phyloP scores from a whole-genome alignment of 208 protist species.

The Acanthamoeba lenticulata region DNA sequence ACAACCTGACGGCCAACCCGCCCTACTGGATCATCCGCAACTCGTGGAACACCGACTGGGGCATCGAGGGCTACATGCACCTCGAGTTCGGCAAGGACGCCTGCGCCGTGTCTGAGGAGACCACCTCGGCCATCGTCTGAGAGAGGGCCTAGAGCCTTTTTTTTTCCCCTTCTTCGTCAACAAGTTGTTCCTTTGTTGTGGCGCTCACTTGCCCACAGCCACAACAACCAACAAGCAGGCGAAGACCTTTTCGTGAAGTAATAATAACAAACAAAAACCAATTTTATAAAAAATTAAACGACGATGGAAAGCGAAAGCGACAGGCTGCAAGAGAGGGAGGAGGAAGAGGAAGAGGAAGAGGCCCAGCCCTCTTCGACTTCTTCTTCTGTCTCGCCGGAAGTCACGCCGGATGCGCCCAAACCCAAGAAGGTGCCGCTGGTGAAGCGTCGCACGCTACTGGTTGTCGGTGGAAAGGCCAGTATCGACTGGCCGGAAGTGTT shows the following conservation, averaged over 20 bases:
- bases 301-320: no score
- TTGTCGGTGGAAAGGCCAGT: background rate
- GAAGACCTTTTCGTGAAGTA: no score
- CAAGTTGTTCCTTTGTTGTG: no score
- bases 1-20: background rate
- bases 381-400: no score
- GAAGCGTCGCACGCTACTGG: background rate
- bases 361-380: background rate
- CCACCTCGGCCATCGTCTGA: background rate
- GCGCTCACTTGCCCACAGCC: no score
- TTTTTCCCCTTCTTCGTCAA: no score
- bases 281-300: no score
- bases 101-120: background rate
- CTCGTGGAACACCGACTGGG: background rate
- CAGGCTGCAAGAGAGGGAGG: background rate
- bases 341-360: background rate
- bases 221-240: no score
- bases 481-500: background rate
- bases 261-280: no score
- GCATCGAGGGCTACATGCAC: background rate
- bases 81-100: background rate
- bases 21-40: slow-evolving; percentile 36
- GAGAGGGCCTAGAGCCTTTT: no score
- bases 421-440: background rate
- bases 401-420: no score